Evolutionary conservation across 352 stramenopile genomes (phyloP).

Genomic region (Phytophthora citricola): DNA sequence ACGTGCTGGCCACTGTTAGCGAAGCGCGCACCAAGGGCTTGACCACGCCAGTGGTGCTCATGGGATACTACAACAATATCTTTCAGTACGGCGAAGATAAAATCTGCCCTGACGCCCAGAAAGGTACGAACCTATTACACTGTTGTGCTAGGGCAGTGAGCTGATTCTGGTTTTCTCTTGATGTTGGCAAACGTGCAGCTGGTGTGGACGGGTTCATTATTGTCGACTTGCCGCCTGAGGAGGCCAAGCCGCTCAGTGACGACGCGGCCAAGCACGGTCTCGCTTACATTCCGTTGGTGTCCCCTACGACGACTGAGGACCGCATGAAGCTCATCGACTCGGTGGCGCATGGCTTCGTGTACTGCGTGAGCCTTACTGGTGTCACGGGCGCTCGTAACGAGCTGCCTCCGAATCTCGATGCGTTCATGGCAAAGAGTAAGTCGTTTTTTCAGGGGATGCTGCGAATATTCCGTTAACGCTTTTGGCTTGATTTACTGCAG

Average conservation of each 20-base stretch:
- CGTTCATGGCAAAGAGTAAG: slow-evolving; percentile 93
- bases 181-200: slow-evolving; percentile 36
- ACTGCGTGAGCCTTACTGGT: slow-evolving; percentile 89
- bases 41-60: slow-evolving; percentile 96
- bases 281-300: slow-evolving; percentile 97
- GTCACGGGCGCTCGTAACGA: slow-evolving; percentile 94
- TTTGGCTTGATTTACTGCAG: slow-evolving; percentile 38
- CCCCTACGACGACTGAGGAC: slow-evolving; percentile 96
- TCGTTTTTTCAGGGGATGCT: slow-evolving; percentile 7
- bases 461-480: background rate
- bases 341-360: slow-evolving; percentile 85
- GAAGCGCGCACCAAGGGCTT: slow-evolving; percentile 92
- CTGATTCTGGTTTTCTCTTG: slow-evolving; percentile 3
- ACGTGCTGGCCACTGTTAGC: slow-evolving; percentile 95
- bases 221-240: slow-evolving; percentile 97
- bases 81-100: slow-evolving; percentile 96
- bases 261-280: slow-evolving; percentile 92
- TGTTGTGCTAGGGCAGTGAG: background rate
- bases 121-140: slow-evolving; percentile 40
- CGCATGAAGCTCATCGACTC: slow-evolving; percentile 88
- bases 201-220: slow-evolving; percentile 98
- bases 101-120: slow-evolving; percentile 84
- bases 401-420: slow-evolving; percentile 93
- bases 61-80: slow-evolving; percentile 99
- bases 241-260: slow-evolving; percentile 91